Conservation (phyloP, 2,329 filamentous ascomycete genomes). For the Diaporthe eres region DNA sequence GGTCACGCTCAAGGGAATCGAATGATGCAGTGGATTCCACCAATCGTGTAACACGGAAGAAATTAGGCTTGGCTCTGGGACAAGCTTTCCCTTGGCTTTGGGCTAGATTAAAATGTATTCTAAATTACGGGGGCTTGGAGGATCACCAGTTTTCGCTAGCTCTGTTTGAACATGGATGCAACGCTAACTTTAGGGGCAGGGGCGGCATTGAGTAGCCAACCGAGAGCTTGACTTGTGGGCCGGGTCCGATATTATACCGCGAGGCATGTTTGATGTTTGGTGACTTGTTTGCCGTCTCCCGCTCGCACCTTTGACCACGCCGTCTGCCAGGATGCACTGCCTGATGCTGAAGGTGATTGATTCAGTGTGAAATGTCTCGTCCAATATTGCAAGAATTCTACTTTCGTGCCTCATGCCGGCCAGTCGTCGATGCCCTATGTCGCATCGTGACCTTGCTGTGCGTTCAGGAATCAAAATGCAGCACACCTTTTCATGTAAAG, state of each 20-base stretch:
- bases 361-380: background rate
- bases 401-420: background rate
- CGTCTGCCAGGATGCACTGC: background rate
- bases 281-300: conserved; percentile 3
- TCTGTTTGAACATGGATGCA: background rate
- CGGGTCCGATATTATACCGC: background rate
- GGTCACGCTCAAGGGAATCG: conserved; percentile 1
- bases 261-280: background rate
- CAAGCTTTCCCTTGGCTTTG: conserved; percentile 29
- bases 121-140: conserved; percentile 26
- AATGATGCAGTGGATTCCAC: conserved; percentile 21
- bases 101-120: conserved; percentile 14
- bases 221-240: conserved; percentile 14
- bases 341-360: background rate
- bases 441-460: background rate
- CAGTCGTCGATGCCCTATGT: background rate
- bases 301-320: background rate
- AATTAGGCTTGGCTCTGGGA: conserved; percentile 12
- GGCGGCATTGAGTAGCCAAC: background rate
- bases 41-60: conserved; percentile 23
- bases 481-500: background rate
- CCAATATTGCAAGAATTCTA: background rate
- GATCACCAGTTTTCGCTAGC: conserved; percentile 17
- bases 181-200: background rate
- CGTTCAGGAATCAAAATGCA: background rate